Percentiles rank a stretch among this genome's conserved stretches.
These are phyloP conservation scores for Aristolochia contorta DNA, from an alignment of 164 flowering plant genomes.

Conservation along the genomic window DNA sequence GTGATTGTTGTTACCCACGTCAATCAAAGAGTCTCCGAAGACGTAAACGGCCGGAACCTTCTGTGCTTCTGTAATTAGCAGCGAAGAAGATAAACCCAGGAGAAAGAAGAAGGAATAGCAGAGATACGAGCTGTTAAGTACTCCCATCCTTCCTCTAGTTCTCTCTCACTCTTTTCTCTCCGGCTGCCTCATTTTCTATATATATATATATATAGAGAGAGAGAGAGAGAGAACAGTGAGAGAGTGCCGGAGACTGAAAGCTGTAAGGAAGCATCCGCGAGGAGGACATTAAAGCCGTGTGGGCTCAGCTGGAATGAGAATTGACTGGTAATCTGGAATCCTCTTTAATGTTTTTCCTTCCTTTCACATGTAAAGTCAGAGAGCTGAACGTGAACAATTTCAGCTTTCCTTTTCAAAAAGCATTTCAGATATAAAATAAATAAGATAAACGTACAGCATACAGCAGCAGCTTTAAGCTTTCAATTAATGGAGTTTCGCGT, in stretches of 20 bases:
- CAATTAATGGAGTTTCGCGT: too few relatives aligned
- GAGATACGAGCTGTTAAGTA: neutral
- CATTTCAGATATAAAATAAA: too few relatives aligned
- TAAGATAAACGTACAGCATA: too few relatives aligned
- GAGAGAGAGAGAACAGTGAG: neutral
- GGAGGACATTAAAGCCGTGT: neutral
- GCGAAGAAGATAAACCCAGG: neutral
- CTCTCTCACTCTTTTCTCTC: neutral
- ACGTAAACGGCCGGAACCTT: conserved; percentile 47
- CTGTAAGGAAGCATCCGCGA: neutral
- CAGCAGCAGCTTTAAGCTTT: too few relatives aligned
- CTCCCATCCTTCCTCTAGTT: neutral
- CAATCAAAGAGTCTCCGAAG: conserved; percentile 75
- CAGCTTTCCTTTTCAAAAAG: too few relatives aligned
- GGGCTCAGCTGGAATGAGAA: neutral
- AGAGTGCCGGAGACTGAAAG: neutral
- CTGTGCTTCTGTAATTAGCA: conserved; percentile 12
- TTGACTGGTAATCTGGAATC: too few relatives aligned
- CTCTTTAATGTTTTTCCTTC: too few relatives aligned
- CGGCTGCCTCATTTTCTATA: neutral
- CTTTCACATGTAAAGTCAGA: too few relatives aligned
- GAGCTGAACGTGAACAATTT: too few relatives aligned
- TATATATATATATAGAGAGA: neutral
- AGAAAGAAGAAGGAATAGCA: neutral
- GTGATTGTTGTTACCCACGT: conserved; percentile 79